Conservation (phyloP, 148 eudicot species). For the Rhododendron henanense region DNA sequence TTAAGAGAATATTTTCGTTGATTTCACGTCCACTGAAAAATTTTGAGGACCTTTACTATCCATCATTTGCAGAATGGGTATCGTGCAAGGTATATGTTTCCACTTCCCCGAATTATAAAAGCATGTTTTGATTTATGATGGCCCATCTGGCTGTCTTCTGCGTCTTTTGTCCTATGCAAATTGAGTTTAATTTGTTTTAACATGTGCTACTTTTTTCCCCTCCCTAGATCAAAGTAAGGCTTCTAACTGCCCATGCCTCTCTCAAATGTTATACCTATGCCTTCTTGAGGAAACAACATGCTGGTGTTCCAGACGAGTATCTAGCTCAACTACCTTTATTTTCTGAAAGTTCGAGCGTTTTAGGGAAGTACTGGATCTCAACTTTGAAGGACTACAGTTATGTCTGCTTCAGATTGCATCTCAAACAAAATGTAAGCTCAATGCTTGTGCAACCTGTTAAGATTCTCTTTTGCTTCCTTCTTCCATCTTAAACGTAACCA, state of each 20-base stretch:
- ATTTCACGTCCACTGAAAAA: conserved; percentile 84
- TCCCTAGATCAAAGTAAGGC: conserved; percentile 80
- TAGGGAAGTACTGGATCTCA: conserved; percentile 79
- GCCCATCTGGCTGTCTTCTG: background rate
- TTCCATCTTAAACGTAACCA: background rate
- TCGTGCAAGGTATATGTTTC: conserved; percentile 74
- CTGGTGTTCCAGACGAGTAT: conserved; percentile 73
- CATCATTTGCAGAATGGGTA: conserved; percentile 99
- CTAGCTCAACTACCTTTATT: conserved; percentile 74
- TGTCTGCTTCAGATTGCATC: conserved; percentile 58
- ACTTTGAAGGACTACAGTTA: conserved; percentile 73
- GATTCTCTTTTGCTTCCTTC: background rate
- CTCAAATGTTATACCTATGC: conserved; percentile 91
- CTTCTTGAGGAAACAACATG: conserved; percentile 60
- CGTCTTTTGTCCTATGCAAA: too few relatives aligned
- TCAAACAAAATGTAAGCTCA: conserved; percentile 63
- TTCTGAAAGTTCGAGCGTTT: conserved; percentile 66
- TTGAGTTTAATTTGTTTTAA: background rate
- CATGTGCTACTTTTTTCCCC: background rate
- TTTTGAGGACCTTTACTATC: conserved; percentile 90
- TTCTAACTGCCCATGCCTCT: conserved; percentile 95
- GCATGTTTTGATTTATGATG: background rate
- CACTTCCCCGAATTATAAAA: conserved; percentile 3
- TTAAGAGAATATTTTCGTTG: conserved; percentile 81
- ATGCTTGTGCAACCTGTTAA: conserved; percentile 9